phyloP scores from a whole-genome alignment of 129 eudicot genomes.

The Solidago caesia region DNA sequence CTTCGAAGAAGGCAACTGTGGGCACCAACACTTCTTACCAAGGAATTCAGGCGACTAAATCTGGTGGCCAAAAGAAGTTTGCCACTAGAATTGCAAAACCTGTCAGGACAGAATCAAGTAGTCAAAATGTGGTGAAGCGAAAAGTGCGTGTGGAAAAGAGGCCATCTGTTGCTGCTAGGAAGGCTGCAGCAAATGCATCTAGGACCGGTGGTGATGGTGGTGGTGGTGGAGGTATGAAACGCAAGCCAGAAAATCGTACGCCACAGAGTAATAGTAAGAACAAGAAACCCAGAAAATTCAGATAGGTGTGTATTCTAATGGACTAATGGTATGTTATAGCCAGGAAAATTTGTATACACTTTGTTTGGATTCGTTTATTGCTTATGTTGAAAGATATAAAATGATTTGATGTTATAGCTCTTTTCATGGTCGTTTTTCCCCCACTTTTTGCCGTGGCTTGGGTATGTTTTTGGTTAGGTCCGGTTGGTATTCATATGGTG shows the following conservation, averaged over 20 bases:
- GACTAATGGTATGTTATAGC: constrained; percentile 1
- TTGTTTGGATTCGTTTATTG: constrained; percentile 11
- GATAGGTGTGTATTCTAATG: constrained; percentile 16
- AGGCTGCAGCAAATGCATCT: constrained; percentile 31
- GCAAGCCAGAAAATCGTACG: constrained; percentile 36
- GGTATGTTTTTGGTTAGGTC: neutral
- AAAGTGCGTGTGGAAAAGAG: constrained; percentile 40
- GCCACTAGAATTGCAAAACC: constrained; percentile 24
- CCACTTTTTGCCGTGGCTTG: neutral
- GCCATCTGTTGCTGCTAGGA: constrained; percentile 45
- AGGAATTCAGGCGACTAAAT: constrained; percentile 38
- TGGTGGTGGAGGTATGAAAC: constrained; percentile 22
- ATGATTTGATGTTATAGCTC: neutral
- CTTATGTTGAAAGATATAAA: neutral
- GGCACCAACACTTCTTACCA: constrained; percentile 34
- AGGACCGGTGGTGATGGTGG: constrained; percentile 32
- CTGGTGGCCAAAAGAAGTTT: constrained; percentile 41
- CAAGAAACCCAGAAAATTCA: constrained; percentile 42
- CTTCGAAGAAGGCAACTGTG: constrained; percentile 28
- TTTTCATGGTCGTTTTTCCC: neutral
- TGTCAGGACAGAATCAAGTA: constrained; percentile 20
- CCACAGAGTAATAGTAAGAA: constrained; percentile 30
- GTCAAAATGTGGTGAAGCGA: constrained; percentile 27
- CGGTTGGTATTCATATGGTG: neutral
- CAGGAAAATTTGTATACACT: constrained; percentile 2